Evolutionary conservation across 345 rosid species (phyloP).

Genomic region (Linum trigynum): DNA sequence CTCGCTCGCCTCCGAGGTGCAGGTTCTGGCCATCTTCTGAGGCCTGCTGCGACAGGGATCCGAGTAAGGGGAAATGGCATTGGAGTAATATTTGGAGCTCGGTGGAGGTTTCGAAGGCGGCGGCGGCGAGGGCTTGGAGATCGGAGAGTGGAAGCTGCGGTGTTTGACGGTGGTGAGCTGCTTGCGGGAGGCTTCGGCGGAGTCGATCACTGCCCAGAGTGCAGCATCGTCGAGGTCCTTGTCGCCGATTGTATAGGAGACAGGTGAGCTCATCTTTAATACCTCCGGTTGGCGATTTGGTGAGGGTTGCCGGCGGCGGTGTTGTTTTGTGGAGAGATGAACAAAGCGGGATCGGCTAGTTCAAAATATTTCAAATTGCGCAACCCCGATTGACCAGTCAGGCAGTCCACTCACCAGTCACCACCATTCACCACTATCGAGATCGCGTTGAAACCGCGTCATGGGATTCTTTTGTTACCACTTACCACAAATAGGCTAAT

Average conservation of each 20-base stretch:
- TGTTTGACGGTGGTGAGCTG: slow-evolving; percentile 40
- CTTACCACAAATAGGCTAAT: too few species aligned
- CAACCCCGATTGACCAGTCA: too few species aligned
- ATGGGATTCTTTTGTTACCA: too few species aligned
- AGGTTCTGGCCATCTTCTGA: slow-evolving; percentile 42
- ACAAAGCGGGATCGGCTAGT: too few species aligned
- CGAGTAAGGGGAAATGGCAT: slow-evolving; percentile 21
- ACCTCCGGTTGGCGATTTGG: not conserved
- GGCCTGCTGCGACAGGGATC: slow-evolving; percentile 37
- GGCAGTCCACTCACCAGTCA: too few species aligned
- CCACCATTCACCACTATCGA: too few species aligned
- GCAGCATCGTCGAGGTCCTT: slow-evolving; percentile 91
- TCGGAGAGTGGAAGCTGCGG: slow-evolving; percentile 44
- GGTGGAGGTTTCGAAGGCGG: slow-evolving; percentile 19
- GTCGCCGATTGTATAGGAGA: slow-evolving; percentile 40
- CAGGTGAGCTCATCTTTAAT: slow-evolving; percentile 15
- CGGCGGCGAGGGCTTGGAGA: slow-evolving; percentile 40
- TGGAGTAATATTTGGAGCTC: slow-evolving; percentile 17
- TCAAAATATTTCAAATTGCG: too few species aligned
- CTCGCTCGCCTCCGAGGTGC: slow-evolving; percentile 40
- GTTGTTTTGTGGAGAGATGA: too few species aligned
- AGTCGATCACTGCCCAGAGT: slow-evolving; percentile 88
- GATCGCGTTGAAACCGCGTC: too few species aligned
- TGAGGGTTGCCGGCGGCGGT: not conserved
- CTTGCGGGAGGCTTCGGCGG: slow-evolving; percentile 71